A percentile compares a stretch with the other conserved stretches of the same genome.
phyloP scores from a whole-genome alignment of 1,284 basidiomycete species.

The Rhodotorula mucilaginosa region DNA sequence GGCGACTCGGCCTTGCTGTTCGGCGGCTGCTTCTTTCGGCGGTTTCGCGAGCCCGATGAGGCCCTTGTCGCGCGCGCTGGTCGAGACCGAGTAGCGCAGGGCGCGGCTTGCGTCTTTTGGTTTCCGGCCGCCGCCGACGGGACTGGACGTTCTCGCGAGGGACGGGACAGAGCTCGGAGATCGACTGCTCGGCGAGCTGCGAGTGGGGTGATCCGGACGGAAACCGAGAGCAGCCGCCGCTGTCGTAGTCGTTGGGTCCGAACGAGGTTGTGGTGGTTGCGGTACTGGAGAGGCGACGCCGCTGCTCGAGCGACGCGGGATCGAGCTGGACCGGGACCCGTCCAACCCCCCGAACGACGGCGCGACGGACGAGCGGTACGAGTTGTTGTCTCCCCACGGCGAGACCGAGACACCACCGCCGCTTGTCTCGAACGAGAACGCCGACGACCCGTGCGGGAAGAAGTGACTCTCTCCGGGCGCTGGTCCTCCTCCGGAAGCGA shows the following conservation, averaged over 20 bases:
- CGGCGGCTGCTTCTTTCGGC: conserved; percentile 6
- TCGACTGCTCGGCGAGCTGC: neutral
- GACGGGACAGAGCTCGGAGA: conserved; percentile 2
- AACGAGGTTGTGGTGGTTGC: neutral
- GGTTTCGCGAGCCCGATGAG: conserved; percentile 37
- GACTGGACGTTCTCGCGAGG: conserved; percentile 3
- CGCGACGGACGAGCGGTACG: conserved; percentile 15
- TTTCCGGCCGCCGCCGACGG: conserved; percentile 25
- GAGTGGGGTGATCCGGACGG: neutral
- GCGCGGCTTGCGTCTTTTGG: conserved; percentile 23
- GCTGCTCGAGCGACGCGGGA: neutral
- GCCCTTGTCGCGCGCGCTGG: conserved; percentile 22
- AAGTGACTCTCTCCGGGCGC: conserved; percentile 23
- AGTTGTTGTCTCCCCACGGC: conserved; percentile 11
- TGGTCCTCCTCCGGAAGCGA: neutral
- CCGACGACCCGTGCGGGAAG: conserved; percentile 28
- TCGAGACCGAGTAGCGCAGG: conserved; percentile 14
- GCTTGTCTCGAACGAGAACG: conserved; percentile 36
- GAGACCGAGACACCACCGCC: neutral
- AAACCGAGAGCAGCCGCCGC: neutral
- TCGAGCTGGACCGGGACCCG: neutral
- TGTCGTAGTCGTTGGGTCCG: neutral
- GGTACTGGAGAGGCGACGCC: conserved; percentile 10
- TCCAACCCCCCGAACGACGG: conserved; percentile 13
- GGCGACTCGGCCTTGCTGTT: conserved; percentile 25